Evolutionary conservation across 768 basidiomycete species (phyloP).

Genomic region (Calocybe gangraenosa): DNA sequence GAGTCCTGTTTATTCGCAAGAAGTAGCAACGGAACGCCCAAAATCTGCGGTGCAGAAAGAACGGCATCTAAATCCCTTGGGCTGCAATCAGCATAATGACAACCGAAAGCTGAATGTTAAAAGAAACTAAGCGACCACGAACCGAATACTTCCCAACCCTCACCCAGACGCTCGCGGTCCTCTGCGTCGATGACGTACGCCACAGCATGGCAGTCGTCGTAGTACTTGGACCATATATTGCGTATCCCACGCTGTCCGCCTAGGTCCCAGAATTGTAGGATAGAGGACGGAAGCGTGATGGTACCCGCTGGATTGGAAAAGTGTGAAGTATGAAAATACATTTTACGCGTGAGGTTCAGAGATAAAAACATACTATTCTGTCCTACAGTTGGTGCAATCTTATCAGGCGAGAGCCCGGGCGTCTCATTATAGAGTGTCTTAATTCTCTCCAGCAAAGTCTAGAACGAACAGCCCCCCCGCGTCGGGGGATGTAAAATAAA

Average conservation of each 20-base stretch:
- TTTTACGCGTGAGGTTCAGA: background rate
- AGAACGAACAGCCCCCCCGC: conserved; percentile 6
- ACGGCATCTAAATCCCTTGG: conserved; percentile 60
- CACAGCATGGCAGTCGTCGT: conserved; percentile 95
- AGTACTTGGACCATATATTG: conserved; percentile 92
- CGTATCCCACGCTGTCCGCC: conserved; percentile 94
- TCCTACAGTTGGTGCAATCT: conserved; percentile 94
- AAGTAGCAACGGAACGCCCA: conserved; percentile 85
- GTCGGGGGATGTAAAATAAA: background rate
- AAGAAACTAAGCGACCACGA: conserved; percentile 23
- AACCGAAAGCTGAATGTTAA: too few species aligned
- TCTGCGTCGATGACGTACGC: conserved; percentile 93
- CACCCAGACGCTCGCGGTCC: conserved; percentile 82
- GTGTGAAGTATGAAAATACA: background rate
- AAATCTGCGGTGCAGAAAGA: conserved; percentile 83
- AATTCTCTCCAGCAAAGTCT: conserved; percentile 90
- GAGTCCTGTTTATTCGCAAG: conserved; percentile 97
- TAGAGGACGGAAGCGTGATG: conserved; percentile 88
- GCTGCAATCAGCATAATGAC: conserved; percentile 12
- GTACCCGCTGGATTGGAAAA: conserved; percentile 74
- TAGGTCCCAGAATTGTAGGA: conserved; percentile 95
- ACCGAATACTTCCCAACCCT: conserved; percentile 99
- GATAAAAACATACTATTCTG: conserved; percentile 77
- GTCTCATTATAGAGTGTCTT: conserved; percentile 88
- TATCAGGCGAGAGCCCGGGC: conserved; percentile 85